Evolutionary conservation across 805 yeast genomes (phyloP), one percentile per base, ranked within the genome.

Genomic region (Ogataea degrootiae): DNA sequence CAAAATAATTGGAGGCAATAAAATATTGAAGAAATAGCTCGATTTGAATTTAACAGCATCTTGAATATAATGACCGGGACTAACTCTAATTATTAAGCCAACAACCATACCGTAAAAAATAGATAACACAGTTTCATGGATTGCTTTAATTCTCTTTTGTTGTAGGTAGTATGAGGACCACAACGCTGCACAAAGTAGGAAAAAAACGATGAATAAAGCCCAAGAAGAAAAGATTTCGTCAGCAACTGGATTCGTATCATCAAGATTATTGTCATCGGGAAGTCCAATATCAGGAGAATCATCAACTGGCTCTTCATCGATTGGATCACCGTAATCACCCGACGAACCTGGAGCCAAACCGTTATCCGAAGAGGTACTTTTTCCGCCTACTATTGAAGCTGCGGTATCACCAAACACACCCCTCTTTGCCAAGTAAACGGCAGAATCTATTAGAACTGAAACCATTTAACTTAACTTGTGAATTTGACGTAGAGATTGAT

Each of bases 1-100:
- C 55, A 94, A 73, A 54, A 94, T 94, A 62, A 94, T 94, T 1
- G 99, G 99, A 2, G 99, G 99, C 55, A 94, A 74, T 50, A 94
- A 71, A 42, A 94, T 83, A 64, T 94, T 94, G 77, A 94, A 94
- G 70, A 94, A 94, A 66, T 92, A 92, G 31, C 94, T 79, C 33
- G 96, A 87, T 58, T 92, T 92, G 75, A 94, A 94, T 49, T 96
- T 90, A 44, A 94, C 97, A 5, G 96, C 89, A 61, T 91, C 96
- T 69, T 95, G 99, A 58, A 94, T 95, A 67, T 89, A 90, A 65
- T 90, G 97, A 41, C 99, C 99, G 0, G 99, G 99, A 3, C 89
- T 77, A 21, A 92, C 75, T 57, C 99, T 77, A 50, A 95, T 90
- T 21, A 94, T 78, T 34, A 95, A 67, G 0, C 99, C 99, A 26